Evolutionary conservation across 768 basidiomycete genomes (phyloP).

Genomic region (Tricholoma sp.): DNA sequence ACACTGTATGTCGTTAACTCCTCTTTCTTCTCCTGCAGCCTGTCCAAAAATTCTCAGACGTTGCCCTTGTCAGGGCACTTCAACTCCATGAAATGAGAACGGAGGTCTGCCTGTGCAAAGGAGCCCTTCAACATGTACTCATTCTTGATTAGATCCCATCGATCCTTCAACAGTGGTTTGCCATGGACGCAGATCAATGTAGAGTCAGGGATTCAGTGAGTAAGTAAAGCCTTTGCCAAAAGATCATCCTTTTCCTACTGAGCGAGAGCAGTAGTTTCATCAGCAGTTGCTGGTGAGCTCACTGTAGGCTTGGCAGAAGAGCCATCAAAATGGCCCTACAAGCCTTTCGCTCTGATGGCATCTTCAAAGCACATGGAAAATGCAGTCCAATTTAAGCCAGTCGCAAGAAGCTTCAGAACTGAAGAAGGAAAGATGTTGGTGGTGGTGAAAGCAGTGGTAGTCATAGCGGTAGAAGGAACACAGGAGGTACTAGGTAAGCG

Average conservation of each 20-base stretch:
- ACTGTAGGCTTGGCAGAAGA: background rate
- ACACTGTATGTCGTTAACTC: conserved; percentile 23
- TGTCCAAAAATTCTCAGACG: conserved; percentile 21
- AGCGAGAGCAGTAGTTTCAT: background rate
- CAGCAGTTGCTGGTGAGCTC: background rate
- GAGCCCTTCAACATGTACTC: conserved; percentile 28
- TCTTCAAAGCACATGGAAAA: too few relatives aligned
- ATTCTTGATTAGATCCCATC: conserved; percentile 23
- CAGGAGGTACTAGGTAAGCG: too few relatives aligned
- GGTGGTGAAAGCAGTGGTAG: too few relatives aligned
- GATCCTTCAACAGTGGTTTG: conserved; percentile 20
- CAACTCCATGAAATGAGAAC: conserved; percentile 20
- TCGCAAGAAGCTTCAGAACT: too few relatives aligned
- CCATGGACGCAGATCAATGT: conserved; percentile 17
- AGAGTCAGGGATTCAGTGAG: conserved; percentile 25
- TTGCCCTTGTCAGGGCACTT: conserved; percentile 21
- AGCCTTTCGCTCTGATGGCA: too few relatives aligned
- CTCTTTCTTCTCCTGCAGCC: conserved; percentile 16
- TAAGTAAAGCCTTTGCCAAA: conserved; percentile 10
- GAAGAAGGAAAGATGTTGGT: too few relatives aligned
- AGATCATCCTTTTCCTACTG: background rate
- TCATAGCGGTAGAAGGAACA: too few relatives aligned
- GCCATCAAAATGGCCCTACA: too few relatives aligned
- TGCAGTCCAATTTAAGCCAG: too few relatives aligned
- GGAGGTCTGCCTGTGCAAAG: conserved; percentile 22